A percentile compares a stretch with the other conserved stretches of the same genome.
Evolutionary conservation across 148 eudicot genomes (phyloP).

Genomic region (Rhododendron vialii): DNA sequence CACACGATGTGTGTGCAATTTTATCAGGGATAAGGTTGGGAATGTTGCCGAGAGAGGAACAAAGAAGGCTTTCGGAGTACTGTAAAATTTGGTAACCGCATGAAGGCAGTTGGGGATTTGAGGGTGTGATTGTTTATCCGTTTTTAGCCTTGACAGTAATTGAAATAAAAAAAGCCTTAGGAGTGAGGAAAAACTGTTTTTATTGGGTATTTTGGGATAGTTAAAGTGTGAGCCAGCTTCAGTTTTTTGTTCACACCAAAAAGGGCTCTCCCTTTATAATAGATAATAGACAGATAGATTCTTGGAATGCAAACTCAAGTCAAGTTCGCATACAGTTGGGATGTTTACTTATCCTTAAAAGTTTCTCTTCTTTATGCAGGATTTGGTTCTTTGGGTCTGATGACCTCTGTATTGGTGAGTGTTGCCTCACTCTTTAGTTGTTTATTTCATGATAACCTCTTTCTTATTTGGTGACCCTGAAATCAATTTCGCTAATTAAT

Average conservation of each 20-base stretch:
- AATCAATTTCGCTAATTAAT: background rate
- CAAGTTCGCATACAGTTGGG: background rate
- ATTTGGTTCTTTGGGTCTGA: constrained; percentile 70
- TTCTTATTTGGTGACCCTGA: background rate
- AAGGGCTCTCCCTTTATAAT: background rate
- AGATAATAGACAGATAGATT: background rate
- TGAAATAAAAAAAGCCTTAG: background rate
- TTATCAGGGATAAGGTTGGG: background rate
- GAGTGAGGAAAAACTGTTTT: background rate
- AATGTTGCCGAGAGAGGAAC: background rate
- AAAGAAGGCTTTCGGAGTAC: background rate
- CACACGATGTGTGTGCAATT: background rate
- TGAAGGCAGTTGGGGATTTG: background rate
- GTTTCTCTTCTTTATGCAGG: constrained; percentile 36
- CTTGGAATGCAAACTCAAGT: background rate
- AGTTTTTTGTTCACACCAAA: background rate
- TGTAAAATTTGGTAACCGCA: background rate
- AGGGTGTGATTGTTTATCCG: background rate
- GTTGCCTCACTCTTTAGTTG: background rate
- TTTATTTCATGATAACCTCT: background rate
- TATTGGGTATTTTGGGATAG: background rate
- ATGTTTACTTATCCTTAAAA: background rate
- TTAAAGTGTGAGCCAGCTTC: background rate
- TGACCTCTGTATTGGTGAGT: constrained; percentile 70
- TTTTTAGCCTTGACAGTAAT: background rate